Conservation (phyloP, 352 stramenopile species). For the Pythium volutum region DNA sequence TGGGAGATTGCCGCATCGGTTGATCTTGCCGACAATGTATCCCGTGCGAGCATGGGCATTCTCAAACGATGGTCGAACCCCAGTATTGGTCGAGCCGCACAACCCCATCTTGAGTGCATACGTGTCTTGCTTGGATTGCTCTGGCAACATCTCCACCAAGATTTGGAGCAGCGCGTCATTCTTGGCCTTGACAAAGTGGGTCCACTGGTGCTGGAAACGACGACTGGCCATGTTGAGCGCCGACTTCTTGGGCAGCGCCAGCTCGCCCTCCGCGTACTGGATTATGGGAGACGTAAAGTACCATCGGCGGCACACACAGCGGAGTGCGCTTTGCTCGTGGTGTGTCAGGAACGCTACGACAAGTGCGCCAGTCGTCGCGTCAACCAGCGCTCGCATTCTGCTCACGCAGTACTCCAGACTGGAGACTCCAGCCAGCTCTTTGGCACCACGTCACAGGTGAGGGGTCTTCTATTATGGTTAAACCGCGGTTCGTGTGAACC, state of each 20-base stretch:
- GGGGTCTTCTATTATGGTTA: slow-evolving; percentile 10
- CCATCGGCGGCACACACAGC: slow-evolving; percentile 48
- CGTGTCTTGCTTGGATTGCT: slow-evolving; percentile 34
- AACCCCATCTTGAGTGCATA: slow-evolving; percentile 53
- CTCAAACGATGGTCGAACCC: slow-evolving; percentile 58
- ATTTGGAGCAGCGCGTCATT: slow-evolving; percentile 36
- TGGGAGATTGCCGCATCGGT: slow-evolving; percentile 65
- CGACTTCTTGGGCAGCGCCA: slow-evolving; percentile 41
- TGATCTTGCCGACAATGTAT: slow-evolving; percentile 69
- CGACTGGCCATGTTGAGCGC: slow-evolving; percentile 49
- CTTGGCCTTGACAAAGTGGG: slow-evolving; percentile 44
- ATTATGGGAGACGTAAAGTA: slow-evolving; percentile 53
- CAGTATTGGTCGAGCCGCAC: slow-evolving; percentile 63
- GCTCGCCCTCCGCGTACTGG: slow-evolving; percentile 28
- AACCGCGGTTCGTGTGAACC: neutral
- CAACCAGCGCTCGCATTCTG: slow-evolving; percentile 5
- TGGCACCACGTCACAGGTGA: slow-evolving; percentile 11
- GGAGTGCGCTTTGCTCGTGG: slow-evolving; percentile 40
- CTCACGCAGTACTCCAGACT: too few relatives aligned
- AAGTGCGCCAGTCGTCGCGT: neutral
- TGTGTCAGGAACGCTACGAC: slow-evolving; percentile 39
- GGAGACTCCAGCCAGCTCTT: neutral
- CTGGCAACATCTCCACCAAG: slow-evolving; percentile 34
- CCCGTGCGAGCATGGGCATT: slow-evolving; percentile 52
- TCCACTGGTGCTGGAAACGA: slow-evolving; percentile 54